Evolutionary conservation across 2,329 filamentous ascomycete species (phyloP).

Genomic region (Botrytis porri): DNA sequence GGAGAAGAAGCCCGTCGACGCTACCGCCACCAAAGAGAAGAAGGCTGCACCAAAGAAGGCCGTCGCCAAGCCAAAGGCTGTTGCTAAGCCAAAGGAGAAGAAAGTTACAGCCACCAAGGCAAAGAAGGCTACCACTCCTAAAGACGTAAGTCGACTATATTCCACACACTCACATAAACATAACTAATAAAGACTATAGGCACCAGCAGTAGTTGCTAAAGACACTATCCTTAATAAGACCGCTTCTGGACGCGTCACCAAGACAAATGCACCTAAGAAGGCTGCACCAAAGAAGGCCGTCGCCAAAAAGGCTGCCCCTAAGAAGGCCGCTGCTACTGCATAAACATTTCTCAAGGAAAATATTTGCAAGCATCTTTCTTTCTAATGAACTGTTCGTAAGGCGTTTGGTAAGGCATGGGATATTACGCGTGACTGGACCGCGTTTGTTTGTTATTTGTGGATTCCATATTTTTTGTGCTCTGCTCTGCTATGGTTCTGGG

Average conservation of each 20-base stretch:
- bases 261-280: slow-evolving; percentile 51
- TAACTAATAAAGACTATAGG: slow-evolving; percentile 43
- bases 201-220: slow-evolving; percentile 63
- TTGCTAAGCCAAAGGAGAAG: slow-evolving; percentile 29
- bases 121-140: slow-evolving; percentile 35
- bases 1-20: slow-evolving; percentile 23
- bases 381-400: slow-evolving; percentile 8
- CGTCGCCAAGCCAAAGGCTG: slow-evolving; percentile 39
- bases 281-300: slow-evolving; percentile 46
- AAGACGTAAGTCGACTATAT: slow-evolving; percentile 32
- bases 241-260: slow-evolving; percentile 70
- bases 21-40: slow-evolving; percentile 31
- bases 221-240: slow-evolving; percentile 64
- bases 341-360: neutral
- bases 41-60: slow-evolving; percentile 18
- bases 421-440: slow-evolving; percentile 8
- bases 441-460: slow-evolving; percentile 22
- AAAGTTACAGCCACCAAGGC: slow-evolving; percentile 24
- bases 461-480: slow-evolving; percentile 29
- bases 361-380: neutral
- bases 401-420: neutral
- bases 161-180: neutral
- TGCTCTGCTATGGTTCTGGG: slow-evolving; percentile 25
- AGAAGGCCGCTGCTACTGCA: slow-evolving; percentile 28
- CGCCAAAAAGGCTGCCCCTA: slow-evolving; percentile 31